Percentiles rank a stretch among this genome's conserved stretches.
These are phyloP conservation scores for Camelina laxa DNA, from an alignment of 345 rosid genomes.

Conservation along the genomic window DNA sequence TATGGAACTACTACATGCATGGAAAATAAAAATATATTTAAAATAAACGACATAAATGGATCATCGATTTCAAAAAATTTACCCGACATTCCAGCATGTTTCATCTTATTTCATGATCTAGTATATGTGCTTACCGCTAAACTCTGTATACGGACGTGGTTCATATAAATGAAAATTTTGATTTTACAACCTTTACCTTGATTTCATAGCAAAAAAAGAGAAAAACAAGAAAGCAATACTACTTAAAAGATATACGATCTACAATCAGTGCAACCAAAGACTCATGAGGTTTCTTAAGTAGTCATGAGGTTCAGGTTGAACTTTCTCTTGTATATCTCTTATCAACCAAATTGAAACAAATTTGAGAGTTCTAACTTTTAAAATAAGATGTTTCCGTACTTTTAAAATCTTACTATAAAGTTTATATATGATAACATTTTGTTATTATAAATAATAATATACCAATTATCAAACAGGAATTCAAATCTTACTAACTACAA, in stretches of 20 bases:
- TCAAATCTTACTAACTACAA: not conserved
- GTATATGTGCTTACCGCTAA: not conserved
- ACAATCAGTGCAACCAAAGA: too few relatives aligned
- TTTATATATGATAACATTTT: not conserved
- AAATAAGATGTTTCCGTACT: not conserved
- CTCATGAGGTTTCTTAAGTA: too few relatives aligned
- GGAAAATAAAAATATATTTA: not conserved
- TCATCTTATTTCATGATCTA: not conserved
- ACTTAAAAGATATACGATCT: too few relatives aligned
- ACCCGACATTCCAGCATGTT: not conserved
- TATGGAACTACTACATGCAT: not conserved
- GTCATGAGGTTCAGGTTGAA: too few relatives aligned
- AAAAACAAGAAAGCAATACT: too few relatives aligned
- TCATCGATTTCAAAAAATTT: not conserved
- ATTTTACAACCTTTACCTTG: too few relatives aligned
- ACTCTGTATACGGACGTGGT: not conserved
- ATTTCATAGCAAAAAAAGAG: too few relatives aligned
- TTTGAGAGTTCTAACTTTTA: not conserved
- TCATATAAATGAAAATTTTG: not conserved
- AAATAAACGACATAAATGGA: not conserved
- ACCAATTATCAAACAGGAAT: too few relatives aligned
- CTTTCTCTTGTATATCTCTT: not conserved
- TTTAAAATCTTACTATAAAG: too few relatives aligned
- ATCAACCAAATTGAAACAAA: not conserved
- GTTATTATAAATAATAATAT: too few relatives aligned